Percentiles rank a stretch among this genome's conserved stretches.
Conservation (phyloP, 805 yeast species). For the Yamadazyma takamatsuzukensis region DNA sequence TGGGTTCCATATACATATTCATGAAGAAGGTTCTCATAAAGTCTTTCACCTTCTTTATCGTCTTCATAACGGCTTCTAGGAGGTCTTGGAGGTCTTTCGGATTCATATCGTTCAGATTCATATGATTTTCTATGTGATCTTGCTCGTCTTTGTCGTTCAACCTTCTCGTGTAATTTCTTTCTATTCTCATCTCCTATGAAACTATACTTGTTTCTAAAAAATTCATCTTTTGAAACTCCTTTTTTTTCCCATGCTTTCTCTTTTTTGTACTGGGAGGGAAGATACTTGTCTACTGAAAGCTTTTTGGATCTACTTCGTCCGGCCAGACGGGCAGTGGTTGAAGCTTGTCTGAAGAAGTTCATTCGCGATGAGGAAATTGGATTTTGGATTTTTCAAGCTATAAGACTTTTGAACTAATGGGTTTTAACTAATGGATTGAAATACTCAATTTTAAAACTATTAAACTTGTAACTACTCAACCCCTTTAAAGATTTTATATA, state of each 20-base stretch:
- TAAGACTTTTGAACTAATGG: no score
- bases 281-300: conserved; percentile 26
- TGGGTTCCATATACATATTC: conserved; percentile 79
- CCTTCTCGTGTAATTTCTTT: conserved; percentile 6
- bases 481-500: no score
- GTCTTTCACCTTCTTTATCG: conserved; percentile 4
- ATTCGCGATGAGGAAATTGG: no score
- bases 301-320: no score
- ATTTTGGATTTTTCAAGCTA: no score
- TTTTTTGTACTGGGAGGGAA: conserved; percentile 16
- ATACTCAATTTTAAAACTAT: no score
- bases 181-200: conserved; percentile 12
- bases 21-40: conserved; percentile 20
- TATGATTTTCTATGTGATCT: conserved; percentile 5
- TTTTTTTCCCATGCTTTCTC: conserved; percentile 34
- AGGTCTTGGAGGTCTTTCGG: no score
- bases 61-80: not conserved
- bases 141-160: conserved; percentile 7
- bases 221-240: conserved; percentile 36
- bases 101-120: not conserved
- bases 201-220: conserved; percentile 32
- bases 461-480: no score
- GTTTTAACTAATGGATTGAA: no score
- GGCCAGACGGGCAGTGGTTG: no score
- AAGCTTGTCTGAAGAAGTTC: no score